phyloP scores from a whole-genome alignment of 2,329 filamentous ascomycete genomes.

The Penicillium vulpinum region DNA sequence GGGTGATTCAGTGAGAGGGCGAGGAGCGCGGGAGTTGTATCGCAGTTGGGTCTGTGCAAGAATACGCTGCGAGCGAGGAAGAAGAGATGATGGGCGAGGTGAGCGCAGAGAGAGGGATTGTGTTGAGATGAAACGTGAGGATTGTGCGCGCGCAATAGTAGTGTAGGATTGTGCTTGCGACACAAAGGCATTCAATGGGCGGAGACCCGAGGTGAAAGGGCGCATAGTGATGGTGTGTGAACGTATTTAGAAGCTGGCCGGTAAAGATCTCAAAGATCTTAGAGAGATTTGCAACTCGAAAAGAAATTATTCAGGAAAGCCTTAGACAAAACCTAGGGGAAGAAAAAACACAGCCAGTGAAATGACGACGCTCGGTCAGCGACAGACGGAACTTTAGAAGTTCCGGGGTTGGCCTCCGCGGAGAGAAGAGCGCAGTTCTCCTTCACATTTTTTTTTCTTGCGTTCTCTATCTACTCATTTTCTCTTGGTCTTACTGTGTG shows the following conservation, averaged over 20 bases:
- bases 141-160: conserved; percentile 14
- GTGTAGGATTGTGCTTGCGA: conserved; percentile 18
- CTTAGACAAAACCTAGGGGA: background rate
- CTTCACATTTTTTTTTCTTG: background rate
- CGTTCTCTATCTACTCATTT: background rate
- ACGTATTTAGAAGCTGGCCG: background rate
- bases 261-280: background rate
- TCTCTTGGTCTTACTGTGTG: background rate
- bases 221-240: conserved; percentile 13
- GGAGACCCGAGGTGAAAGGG: conserved; percentile 24
- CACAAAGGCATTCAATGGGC: conserved; percentile 18
- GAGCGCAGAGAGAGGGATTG: conserved; percentile 9
- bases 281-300: background rate
- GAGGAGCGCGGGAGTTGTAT: conserved; percentile 34
- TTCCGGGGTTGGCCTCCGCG: conserved; percentile 25
- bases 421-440: conserved; percentile 23
- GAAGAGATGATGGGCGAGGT: background rate
- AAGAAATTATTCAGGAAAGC: no score
- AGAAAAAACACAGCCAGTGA: background rate
- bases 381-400: conserved; percentile 10
- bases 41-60: conserved; percentile 18
- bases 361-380: conserved; percentile 12
- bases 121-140: conserved; percentile 24
- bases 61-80: conserved; percentile 6
- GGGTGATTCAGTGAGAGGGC: conserved; percentile 38